phyloP scores from a whole-genome alignment of 495 filamentous ascomycete genomes.

The Penicillium macrosclerotiorum region DNA sequence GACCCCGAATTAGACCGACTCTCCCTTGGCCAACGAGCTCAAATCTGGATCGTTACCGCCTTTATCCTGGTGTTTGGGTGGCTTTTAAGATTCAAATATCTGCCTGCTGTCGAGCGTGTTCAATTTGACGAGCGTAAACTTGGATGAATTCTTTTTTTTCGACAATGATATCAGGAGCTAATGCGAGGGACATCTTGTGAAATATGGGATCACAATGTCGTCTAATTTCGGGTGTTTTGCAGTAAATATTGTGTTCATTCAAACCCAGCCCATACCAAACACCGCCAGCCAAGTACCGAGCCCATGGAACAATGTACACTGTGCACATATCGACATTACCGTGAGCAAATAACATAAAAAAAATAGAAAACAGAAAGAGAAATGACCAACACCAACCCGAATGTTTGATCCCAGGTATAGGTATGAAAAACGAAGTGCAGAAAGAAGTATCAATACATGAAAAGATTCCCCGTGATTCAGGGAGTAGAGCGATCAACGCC shows the following conservation, averaged over 20 bases:
- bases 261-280: constrained; percentile 2
- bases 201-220: constrained; percentile 3
- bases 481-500: constrained; percentile 16
- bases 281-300: constrained; percentile 11
- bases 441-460: background rate
- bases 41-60: constrained; percentile 7
- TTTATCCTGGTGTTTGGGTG: constrained; percentile 26
- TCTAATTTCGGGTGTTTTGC: constrained; percentile 3
- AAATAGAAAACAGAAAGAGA: constrained; percentile 6
- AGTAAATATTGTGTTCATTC: constrained; percentile 9
- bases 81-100: constrained; percentile 18
- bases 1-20: constrained; percentile 15
- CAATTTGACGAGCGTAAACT: constrained; percentile 15
- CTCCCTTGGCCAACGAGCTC: constrained; percentile 12
- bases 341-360: background rate
- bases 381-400: constrained; percentile 16
- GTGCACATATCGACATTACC: constrained; percentile 17
- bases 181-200: background rate
- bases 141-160: background rate
- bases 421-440: background rate
- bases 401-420: background rate
- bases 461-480: constrained; percentile 10
- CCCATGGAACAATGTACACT: constrained; percentile 13
- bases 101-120: constrained; percentile 12
- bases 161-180: background rate